phyloP scores from a whole-genome alignment of 2,329 filamentous ascomycete species.

The Chaetomium olivaceum region DNA sequence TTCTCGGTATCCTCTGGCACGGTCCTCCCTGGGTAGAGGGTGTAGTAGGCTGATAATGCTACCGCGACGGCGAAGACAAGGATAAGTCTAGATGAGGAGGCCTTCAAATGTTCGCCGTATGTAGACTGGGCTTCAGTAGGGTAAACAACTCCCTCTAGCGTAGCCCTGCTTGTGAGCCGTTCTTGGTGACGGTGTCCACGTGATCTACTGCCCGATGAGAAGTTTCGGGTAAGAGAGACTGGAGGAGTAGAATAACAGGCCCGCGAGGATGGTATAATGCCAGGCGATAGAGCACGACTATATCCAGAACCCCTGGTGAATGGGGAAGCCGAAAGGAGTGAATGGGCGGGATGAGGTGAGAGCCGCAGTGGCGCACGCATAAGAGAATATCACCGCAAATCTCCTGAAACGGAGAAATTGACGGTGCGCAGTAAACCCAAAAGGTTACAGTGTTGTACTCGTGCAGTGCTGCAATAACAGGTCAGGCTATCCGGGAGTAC shows the following conservation, averaged over 20 bases:
- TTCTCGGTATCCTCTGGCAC: constrained; percentile 1
- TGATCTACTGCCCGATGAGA: neutral
- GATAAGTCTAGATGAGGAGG: constrained; percentile 23
- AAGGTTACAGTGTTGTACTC: constrained; percentile 1
- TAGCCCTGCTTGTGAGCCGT: neutral
- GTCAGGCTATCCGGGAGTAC: constrained; percentile 16
- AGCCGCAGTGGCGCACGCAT: constrained; percentile 26
- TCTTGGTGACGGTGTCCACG: neutral
- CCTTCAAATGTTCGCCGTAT: constrained; percentile 13
- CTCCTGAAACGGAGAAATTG: constrained; percentile 1
- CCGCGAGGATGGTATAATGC: neutral
- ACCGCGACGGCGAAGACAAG: constrained; percentile 26
- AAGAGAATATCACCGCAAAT: constrained; percentile 8
- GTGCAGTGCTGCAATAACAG: constrained; percentile 16
- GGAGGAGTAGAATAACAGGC: neutral
- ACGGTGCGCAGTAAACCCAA: constrained; percentile 11
- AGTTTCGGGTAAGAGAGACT: neutral
- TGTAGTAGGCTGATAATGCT: constrained; percentile 24
- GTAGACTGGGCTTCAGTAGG: neutral
- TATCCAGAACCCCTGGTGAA: neutral
- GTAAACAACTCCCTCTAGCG: neutral
- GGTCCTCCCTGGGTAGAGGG: constrained; percentile 3
- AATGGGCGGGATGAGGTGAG: constrained; percentile 9
- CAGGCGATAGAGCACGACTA: neutral
- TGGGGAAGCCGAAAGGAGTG: constrained; percentile 5